Evolutionary conservation across 2,329 filamentous ascomycete species (phyloP).

Genomic region (Neofusicoccum parvum): DNA sequence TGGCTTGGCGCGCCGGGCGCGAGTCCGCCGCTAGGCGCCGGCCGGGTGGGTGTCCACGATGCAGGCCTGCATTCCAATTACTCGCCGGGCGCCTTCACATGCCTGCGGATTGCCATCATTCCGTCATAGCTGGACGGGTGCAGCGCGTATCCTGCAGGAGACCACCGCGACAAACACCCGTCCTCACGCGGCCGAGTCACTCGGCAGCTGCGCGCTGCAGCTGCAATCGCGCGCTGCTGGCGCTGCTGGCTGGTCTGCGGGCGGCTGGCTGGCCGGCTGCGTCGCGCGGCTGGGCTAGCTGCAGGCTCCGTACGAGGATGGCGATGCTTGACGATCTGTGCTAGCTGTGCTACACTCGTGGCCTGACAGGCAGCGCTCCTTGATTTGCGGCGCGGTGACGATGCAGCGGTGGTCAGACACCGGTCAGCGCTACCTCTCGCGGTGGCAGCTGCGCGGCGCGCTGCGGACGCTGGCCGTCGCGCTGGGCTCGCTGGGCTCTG

Average conservation of each 20-base stretch:
- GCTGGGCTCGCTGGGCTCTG: neutral
- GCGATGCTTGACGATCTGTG: constrained; percentile 14
- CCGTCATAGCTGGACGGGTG: constrained; percentile 9
- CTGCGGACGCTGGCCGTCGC: neutral
- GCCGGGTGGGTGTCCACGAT: constrained; percentile 7
- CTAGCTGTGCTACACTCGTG: constrained; percentile 1
- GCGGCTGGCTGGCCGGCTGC: no score
- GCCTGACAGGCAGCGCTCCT: constrained; percentile 12
- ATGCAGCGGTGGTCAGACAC: neutral
- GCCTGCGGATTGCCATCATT: neutral
- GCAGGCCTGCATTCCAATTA: neutral
- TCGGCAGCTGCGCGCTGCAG: neutral
- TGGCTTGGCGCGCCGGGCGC: neutral
- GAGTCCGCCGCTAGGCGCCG: neutral
- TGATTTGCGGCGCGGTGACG: neutral
- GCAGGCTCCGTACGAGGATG: constrained; percentile 5
- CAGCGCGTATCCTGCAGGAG: constrained; percentile 13
- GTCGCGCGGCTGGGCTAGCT: constrained; percentile 12
- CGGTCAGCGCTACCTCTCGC: constrained; percentile 1
- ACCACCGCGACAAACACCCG: neutral
- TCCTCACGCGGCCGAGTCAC: constrained; percentile 7
- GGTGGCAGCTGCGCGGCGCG: no score
- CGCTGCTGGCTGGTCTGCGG: neutral
- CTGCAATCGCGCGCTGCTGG: neutral
- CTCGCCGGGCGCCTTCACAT: constrained; percentile 3